A percentile compares a stretch with the other conserved stretches of the same genome.
These are phyloP conservation scores for Xylariaceae sp. DNA, from an alignment of 2,329 filamentous ascomycete species.

Conservation along the genomic window DNA sequence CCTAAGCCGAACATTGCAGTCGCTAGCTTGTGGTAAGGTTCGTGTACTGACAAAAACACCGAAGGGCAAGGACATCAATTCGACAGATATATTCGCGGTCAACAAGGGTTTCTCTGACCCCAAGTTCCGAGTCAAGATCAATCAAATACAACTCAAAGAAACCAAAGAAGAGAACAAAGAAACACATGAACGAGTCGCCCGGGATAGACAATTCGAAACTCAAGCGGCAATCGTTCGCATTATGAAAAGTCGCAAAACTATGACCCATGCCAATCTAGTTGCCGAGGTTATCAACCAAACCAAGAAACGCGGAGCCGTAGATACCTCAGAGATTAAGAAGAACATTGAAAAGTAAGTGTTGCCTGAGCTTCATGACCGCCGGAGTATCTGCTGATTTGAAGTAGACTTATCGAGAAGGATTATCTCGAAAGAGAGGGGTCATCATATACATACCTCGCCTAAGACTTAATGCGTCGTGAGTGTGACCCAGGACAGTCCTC, in stretches of 20 bases:
- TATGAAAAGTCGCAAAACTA: constrained; percentile 89
- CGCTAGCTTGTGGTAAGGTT: constrained; percentile 84
- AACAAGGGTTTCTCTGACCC: constrained; percentile 73
- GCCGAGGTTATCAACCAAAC: constrained; percentile 91
- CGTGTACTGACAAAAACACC: constrained; percentile 82
- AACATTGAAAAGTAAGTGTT: constrained; percentile 86
- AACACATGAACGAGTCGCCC: constrained; percentile 83
- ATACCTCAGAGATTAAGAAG: constrained; percentile 85
- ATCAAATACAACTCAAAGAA: constrained; percentile 96
- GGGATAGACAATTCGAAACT: constrained; percentile 91
- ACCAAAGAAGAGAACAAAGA: constrained; percentile 92
- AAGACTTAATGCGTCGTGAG: constrained; percentile 12
- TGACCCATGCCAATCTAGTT: constrained; percentile 82
- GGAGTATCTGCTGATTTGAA: constrained; percentile 27
- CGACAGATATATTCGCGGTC: constrained; percentile 78
- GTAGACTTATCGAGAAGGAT: constrained; percentile 84
- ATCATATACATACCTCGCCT: constrained; percentile 68
- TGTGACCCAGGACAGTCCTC: neutral
- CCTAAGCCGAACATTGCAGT: constrained; percentile 86
- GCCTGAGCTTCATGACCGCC: neutral
- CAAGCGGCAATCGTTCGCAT: constrained; percentile 96
- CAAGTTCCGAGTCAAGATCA: constrained; percentile 94
- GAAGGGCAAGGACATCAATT: constrained; percentile 73
- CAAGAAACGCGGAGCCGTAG: constrained; percentile 77
- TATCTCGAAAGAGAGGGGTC: constrained; percentile 80